Conservation (phyloP, 257 asterid genomes). For the Nicotiana tabacum region DNA sequence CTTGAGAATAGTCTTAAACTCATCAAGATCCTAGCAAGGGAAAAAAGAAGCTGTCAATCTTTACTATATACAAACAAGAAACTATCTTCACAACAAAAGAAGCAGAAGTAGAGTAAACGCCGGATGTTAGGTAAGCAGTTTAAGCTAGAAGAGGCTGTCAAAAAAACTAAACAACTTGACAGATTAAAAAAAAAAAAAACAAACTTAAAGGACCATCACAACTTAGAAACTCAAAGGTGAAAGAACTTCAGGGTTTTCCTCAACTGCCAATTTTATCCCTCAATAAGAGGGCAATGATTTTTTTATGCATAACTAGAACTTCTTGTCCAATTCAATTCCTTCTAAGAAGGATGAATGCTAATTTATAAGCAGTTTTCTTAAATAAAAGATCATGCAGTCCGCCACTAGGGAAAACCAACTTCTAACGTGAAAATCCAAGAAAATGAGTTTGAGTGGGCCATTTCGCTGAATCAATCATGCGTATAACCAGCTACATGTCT, state of each 20-base stretch:
- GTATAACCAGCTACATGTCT: not conserved
- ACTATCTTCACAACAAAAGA: not conserved
- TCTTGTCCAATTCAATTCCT: not conserved
- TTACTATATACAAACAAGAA: slow-evolving; percentile 6
- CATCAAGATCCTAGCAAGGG: slow-evolving; percentile 83
- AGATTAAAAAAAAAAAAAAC: not conserved
- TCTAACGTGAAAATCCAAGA: not conserved
- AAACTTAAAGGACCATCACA: not conserved
- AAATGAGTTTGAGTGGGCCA: not conserved
- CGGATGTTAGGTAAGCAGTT: not conserved
- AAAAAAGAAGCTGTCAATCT: slow-evolving; percentile 5
- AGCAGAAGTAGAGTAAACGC: not conserved
- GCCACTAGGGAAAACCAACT: not conserved
- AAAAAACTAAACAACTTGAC: not conserved
- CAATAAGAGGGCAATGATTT: not conserved
- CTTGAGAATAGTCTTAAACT: slow-evolving; percentile 91
- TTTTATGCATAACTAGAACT: not conserved
- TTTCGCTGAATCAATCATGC: not conserved
- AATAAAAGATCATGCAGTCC: not conserved
- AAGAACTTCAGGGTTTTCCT: not conserved
- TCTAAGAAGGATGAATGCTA: not conserved
- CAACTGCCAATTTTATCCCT: not conserved
- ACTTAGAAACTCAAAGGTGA: not conserved
- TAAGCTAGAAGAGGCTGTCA: not conserved
- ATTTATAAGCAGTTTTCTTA: not conserved